A percentile compares a stretch with the other conserved stretches of the same genome.
phyloP scores from a whole-genome alignment of 768 basidiomycete species.

The Termitomyces sp. region DNA sequence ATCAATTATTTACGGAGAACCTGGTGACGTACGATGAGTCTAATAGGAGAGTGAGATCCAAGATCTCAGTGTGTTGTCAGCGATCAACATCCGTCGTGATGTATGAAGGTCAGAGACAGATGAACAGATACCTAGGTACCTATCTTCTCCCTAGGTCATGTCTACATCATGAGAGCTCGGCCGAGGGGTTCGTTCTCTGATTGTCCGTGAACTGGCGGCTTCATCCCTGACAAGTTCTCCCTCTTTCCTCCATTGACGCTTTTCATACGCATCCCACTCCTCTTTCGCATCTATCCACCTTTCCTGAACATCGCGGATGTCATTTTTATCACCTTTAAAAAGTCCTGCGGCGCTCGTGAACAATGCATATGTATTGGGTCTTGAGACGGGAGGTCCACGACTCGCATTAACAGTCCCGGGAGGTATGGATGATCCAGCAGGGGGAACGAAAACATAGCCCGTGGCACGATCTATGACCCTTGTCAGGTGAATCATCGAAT shows the following conservation, averaged over 20 bases:
- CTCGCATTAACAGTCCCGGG: constrained; percentile 31
- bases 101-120: not conserved
- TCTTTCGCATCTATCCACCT: constrained; percentile 88
- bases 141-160: constrained; percentile 1
- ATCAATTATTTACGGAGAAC: too few species aligned
- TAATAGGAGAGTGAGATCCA: too few species aligned
- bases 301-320: constrained; percentile 82
- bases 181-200: constrained; percentile 26
- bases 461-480: constrained; percentile 86
- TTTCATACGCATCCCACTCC: constrained; percentile 81
- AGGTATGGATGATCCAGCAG: constrained; percentile 26
- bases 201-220: constrained; percentile 28
- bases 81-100: too few species aligned
- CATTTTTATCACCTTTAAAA: constrained; percentile 44
- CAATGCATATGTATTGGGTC: constrained; percentile 65
- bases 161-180: constrained; percentile 10
- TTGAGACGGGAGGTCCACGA: constrained; percentile 35
- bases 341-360: constrained; percentile 64
- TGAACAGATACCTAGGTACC: not conserved
- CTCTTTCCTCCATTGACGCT: constrained; percentile 70
- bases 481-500: constrained; percentile 89
- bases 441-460: constrained; percentile 85
- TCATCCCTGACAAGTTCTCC: constrained; percentile 54
- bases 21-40: too few species aligned
- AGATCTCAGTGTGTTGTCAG: too few species aligned